Evolutionary conservation across 2,329 filamentous ascomycete species (phyloP).

Genomic region (Claviceps digitariae): DNA sequence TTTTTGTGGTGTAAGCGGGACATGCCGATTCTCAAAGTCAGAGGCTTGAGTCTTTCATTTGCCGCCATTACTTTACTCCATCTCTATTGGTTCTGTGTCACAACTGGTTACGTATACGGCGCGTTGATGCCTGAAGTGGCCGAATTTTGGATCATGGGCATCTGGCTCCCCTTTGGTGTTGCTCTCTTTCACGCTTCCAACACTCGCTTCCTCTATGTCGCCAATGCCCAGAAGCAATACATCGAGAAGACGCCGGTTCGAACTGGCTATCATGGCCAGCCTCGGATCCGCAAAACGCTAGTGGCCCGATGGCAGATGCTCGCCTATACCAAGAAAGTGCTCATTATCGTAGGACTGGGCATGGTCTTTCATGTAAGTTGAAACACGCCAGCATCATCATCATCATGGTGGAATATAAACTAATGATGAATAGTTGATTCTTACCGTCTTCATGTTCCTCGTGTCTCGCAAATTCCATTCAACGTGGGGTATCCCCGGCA

Average conservation of each 20-base stretch:
- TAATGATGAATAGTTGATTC: slow-evolving; percentile 31
- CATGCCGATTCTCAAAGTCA: slow-evolving; percentile 26
- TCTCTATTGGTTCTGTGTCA: slow-evolving; percentile 28
- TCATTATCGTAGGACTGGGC: slow-evolving; percentile 36
- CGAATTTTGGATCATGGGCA: slow-evolving; percentile 55
- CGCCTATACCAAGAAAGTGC: slow-evolving; percentile 34
- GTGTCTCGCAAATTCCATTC: slow-evolving; percentile 52
- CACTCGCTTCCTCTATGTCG: slow-evolving; percentile 44
- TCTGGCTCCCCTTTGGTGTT: slow-evolving; percentile 51
- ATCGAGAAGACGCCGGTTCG: slow-evolving; percentile 11
- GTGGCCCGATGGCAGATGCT: slow-evolving; percentile 24
- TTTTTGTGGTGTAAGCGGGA: slow-evolving; percentile 27
- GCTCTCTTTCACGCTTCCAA: slow-evolving; percentile 54
- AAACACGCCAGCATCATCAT: too few species aligned
- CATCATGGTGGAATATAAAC: neutral
- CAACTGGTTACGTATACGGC: slow-evolving; percentile 25
- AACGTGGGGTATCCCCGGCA: slow-evolving; percentile 45
- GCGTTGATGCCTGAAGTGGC: slow-evolving; percentile 33
- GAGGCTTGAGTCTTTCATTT: slow-evolving; percentile 27
- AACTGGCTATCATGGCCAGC: slow-evolving; percentile 3
- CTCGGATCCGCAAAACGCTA: slow-evolving; percentile 14
- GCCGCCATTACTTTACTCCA: slow-evolving; percentile 26
- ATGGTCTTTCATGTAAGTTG: slow-evolving; percentile 41
- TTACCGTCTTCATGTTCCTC: slow-evolving; percentile 47
- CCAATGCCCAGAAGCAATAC: slow-evolving; percentile 37